Base-by-base conservation (phyloP, 2,329 filamentous ascomycete species). In the Coleophoma crateriformis region DNA sequence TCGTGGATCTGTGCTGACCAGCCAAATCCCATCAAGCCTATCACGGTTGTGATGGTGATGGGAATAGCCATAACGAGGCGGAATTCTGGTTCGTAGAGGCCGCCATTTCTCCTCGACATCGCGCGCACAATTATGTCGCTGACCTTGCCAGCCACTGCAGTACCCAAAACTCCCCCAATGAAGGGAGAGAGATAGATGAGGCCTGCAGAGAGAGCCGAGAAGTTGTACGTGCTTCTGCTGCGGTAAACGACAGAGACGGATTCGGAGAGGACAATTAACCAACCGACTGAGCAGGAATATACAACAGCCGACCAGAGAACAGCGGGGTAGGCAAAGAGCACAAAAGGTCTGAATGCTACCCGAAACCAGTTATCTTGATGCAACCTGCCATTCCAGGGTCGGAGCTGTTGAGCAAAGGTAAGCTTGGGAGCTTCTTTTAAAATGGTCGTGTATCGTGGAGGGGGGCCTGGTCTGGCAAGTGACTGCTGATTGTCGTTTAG, bases 21-120 rank as follows among this genome's bases (percentile, higher is more conserved):
- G n/a, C 92, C 92, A 62, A 94, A 97, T 2, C 90, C 92, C 84
- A 96, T 95, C 14, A 97, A 78, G 0, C 94, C 94, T 33, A 92
- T 82, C 1, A 84, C 82, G 0, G 91, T 96, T 3, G 83, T 82
- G 48, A 96, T 61, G 1, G 85, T 74, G 33, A 96, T 84, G 0
- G 91, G 92, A 3, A 85, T 69, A 0, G 83, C 88, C 92, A 97
- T 96, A 40, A 95, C 78, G 0, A 96, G 78, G 7, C 91, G 82
- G 63, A 95, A 97, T 67, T 97, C 92, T 1, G 92, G 92, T 67
- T 97, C 92, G 65, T 96, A 97, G 3, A 97, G 74, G 2, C 92
- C 92, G n/a, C 88, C 90, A 58, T 97, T 97, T 27, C 84, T 83
- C 34, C 84, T 79, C 2, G 89, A 79, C 86, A 97, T 90, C 51